These are phyloP conservation scores for Chalciporus piperatus DNA, from an alignment of 768 basidiomycete genomes.

Conservation along the genomic window DNA sequence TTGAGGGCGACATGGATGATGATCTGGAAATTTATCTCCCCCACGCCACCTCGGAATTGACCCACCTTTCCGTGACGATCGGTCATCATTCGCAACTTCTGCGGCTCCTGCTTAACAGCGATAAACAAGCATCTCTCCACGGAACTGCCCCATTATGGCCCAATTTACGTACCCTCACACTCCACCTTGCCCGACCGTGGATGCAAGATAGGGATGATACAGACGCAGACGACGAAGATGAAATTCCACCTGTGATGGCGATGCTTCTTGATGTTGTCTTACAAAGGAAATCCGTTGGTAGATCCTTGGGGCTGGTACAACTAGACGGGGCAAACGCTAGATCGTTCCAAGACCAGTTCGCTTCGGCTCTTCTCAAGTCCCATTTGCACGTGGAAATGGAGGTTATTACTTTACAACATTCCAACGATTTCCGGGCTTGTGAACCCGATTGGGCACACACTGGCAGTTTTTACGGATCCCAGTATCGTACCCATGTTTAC, in stretches of 20 bases:
- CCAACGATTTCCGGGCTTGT: constrained; percentile 16
- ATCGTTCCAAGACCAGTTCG: constrained; percentile 27
- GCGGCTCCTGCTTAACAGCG: constrained; percentile 33
- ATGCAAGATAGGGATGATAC: constrained; percentile 29
- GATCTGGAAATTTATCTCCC: constrained; percentile 35
- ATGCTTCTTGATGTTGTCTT: constrained; percentile 32
- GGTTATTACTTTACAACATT: constrained; percentile 13
- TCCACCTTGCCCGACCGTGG: constrained; percentile 29
- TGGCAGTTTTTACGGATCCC: constrained; percentile 28
- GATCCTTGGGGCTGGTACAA: constrained; percentile 22
- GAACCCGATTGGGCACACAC: constrained; percentile 29
- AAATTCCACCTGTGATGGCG: constrained; percentile 28
- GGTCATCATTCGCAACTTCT: constrained; percentile 31
- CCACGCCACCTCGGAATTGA: constrained; percentile 32
- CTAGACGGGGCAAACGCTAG: constrained; percentile 23
- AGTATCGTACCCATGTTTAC: constrained; percentile 31
- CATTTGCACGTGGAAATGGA: constrained; percentile 25
- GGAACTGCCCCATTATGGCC: constrained; percentile 31
- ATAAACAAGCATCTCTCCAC: constrained; percentile 32
- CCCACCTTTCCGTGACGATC: constrained; percentile 33
- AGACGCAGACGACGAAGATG: constrained; percentile 33
- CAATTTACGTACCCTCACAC: constrained; percentile 28
- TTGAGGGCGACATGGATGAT: constrained; percentile 35
- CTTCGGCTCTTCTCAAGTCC: constrained; percentile 24
- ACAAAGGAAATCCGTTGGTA: constrained; percentile 30